Evolutionary conservation across 805 yeast genomes (phyloP).

Genomic region (Yamadazyma endophytica): DNA sequence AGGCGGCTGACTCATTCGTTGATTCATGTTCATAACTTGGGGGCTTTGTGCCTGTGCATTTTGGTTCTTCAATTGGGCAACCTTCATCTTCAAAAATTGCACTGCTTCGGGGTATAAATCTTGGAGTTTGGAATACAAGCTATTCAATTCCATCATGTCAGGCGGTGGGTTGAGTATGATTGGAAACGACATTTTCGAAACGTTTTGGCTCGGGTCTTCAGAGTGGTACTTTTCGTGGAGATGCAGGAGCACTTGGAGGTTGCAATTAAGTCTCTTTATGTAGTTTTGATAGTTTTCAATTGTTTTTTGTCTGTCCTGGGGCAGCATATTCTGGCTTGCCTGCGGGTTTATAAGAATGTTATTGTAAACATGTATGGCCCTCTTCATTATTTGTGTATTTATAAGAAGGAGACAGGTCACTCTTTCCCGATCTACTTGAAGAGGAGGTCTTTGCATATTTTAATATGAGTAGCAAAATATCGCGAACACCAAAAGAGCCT

Average conservation of each 20-base stretch:
- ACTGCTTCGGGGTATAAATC: constrained; percentile 53
- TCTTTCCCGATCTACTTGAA: constrained; percentile 28
- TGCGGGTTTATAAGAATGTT: constrained; percentile 32
- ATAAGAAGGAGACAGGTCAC: constrained; percentile 39
- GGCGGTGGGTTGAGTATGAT: constrained; percentile 51
- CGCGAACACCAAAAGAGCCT: no score
- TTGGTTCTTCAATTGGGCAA: constrained; percentile 33
- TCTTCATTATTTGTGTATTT: constrained; percentile 40
- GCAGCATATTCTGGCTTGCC: constrained; percentile 26
- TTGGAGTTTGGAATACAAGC: constrained; percentile 43
- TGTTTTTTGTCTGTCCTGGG: constrained; percentile 26
- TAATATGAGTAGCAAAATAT: no score
- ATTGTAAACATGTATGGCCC: constrained; percentile 32
- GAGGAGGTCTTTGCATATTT: constrained; percentile 6
- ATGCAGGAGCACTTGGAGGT: constrained; percentile 34
- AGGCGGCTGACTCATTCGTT: constrained; percentile 5
- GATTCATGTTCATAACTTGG: constrained; percentile 5
- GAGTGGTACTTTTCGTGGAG: constrained; percentile 36
- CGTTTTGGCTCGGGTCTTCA: constrained; percentile 21
- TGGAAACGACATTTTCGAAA: constrained; percentile 37
- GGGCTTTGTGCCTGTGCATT: constrained; percentile 10
- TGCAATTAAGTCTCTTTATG: constrained; percentile 39
- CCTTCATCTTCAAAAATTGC: constrained; percentile 36
- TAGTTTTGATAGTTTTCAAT: constrained; percentile 37
- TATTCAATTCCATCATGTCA: constrained; percentile 50